Evolutionary conservation across 768 basidiomycete genomes (phyloP).

Genomic region (Lactarius pseudohatsudake): DNA sequence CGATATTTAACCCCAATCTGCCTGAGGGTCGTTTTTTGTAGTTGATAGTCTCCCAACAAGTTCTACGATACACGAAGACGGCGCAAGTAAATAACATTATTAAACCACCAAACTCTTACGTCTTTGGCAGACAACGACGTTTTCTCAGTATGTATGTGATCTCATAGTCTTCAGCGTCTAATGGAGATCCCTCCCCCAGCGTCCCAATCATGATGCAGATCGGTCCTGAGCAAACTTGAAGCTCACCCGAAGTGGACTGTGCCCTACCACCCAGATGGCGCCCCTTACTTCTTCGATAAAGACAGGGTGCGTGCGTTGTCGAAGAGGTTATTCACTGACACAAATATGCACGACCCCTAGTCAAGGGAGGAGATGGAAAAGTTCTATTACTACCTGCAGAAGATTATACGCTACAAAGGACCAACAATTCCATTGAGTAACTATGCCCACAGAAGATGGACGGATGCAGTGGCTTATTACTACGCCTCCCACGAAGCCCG

Average conservation of each 20-base stretch:
- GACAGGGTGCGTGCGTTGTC: neutral
- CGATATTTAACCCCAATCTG: neutral
- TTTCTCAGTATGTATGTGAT: neutral
- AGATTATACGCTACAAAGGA: constrained; percentile 22
- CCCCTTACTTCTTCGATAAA: neutral
- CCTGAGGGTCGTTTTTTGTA: neutral
- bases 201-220: too few relatives aligned
- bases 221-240: too few relatives aligned
- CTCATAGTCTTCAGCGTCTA: neutral
- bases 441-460: constrained; percentile 33
- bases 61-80: constrained; percentile 2
- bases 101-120: neutral
- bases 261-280: constrained; percentile 20
- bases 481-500: neutral
- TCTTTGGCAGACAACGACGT: neutral
- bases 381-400: neutral
- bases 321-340: constrained; percentile 54
- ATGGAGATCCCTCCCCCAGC: neutral
- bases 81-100: neutral
- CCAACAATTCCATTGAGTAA: constrained; percentile 16
- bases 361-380: neutral
- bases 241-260: neutral
- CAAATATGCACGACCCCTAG: constrained; percentile 43
- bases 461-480: neutral
- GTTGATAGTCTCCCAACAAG: neutral